Evolutionary conservation across 2,329 filamentous ascomycete species (phyloP).

Genomic region (Pseudogymnoascus sp.): DNA sequence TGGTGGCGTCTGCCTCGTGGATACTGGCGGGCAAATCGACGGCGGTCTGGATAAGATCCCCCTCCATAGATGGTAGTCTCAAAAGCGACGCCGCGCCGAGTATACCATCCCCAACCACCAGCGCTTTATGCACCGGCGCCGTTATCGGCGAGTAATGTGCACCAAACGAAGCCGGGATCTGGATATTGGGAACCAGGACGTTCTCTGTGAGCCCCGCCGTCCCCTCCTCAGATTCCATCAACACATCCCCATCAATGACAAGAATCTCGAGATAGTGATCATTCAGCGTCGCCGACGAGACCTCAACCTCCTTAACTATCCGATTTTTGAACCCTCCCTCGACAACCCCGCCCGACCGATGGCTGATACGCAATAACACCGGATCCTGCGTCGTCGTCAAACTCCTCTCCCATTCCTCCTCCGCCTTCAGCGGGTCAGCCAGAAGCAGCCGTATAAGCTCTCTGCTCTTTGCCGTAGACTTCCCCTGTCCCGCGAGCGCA

Average conservation of each 20-base stretch:
- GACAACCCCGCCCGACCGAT: constrained; percentile 27
- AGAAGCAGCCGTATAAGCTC: constrained; percentile 61
- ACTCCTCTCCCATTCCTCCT: constrained; percentile 59
- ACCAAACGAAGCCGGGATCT: constrained; percentile 56
- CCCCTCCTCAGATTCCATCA: constrained; percentile 37
- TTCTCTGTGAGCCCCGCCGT: constrained; percentile 48
- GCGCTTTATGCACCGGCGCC: constrained; percentile 75
- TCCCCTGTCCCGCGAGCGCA: constrained; percentile 33
- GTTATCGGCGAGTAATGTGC: constrained; percentile 59
- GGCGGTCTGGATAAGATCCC: constrained; percentile 42
- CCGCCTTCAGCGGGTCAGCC: constrained; percentile 57
- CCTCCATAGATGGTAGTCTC: constrained; percentile 13
- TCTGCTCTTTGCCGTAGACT: constrained; percentile 43
- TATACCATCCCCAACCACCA: constrained; percentile 67
- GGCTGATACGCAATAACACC: constrained; percentile 50
- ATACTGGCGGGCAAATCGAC: constrained; percentile 47
- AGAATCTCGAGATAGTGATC: constrained; percentile 57
- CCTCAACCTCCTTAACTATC: constrained; percentile 48
- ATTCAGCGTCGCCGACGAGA: constrained; percentile 55
- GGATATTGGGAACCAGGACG: constrained; percentile 67
- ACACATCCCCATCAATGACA: constrained; percentile 44
- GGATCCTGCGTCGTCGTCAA: constrained; percentile 41
- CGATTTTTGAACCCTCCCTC: constrained; percentile 32
- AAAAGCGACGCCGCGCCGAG: constrained; percentile 52
- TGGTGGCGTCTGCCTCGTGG: constrained; percentile 24